Evolutionary conservation across 2,329 filamentous ascomycete species (phyloP), one percentile per base, ranked within the genome.

Genomic region (Cordyceps cicadae): DNA sequence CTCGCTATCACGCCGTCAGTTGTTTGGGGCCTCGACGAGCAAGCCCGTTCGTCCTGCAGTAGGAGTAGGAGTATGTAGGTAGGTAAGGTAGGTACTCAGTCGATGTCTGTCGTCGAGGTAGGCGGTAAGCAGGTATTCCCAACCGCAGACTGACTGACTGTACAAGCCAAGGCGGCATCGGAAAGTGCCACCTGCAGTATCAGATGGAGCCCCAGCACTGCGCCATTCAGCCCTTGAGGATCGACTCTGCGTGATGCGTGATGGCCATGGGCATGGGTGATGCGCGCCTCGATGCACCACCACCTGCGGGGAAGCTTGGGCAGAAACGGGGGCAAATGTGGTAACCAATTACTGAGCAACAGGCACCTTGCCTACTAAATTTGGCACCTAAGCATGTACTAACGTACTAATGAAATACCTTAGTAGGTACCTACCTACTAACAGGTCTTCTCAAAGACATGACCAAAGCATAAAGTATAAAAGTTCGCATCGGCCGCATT

Each of bases 171-270:
- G 34, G 9, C 34, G 34, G 53, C 17, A 24, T 53, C 41, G 49
- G 32, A 53, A 59, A 21, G 56, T 53, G 37, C 49, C 37, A 52
- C 39, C 48, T 43, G 56, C 49, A 53, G 48, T 26, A 29, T 53
- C 48, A 34, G 49, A 59, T 53, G 56, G 56, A 53, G 48, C 48
- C 56, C 46, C 46, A 15, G 48, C 37, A 17, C 21, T 5, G 49
- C 26, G 39, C 56, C 56, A 34, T 59, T 45, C 56, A 59, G 56
- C 56, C 46, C 19, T 58, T 49, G 46, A 32, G n/a, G 55, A 58
- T 58, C 55, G 46, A 58, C 56, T 59, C n/a, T 43, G 49, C 56
- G 56, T 59, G 56, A 53, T 52, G 56, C 39, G 56, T 39, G 39
- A 59, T 53, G 56, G 49, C 3, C 24, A 24, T 24, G 24, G 24